A percentile compares a stretch with the other conserved stretches of the same genome.
These are phyloP conservation scores for Aspergillus leporis DNA, from an alignment of 495 filamentous ascomycete species.

Conservation along the genomic window DNA sequence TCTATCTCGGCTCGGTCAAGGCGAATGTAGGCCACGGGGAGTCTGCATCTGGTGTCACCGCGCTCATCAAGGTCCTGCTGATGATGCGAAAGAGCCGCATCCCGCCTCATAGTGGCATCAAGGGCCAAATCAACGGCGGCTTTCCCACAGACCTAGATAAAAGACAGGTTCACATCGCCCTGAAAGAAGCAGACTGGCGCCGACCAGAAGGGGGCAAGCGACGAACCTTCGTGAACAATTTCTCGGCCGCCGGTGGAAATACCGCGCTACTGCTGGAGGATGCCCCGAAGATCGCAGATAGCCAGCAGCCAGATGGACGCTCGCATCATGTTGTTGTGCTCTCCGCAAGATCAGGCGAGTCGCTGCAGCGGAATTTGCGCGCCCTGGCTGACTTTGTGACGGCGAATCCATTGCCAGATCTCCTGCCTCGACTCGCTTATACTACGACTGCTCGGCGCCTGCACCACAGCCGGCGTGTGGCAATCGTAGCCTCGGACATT, in stretches of 20 bases:
- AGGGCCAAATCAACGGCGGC: conserved; percentile 71
- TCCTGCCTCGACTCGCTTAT: conserved; percentile 24
- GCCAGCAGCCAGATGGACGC: conserved; percentile 51
- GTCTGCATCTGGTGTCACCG: conserved; percentile 78
- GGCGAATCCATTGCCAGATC: neutral
- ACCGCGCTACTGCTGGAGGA: conserved; percentile 54
- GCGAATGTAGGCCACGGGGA: conserved; percentile 88
- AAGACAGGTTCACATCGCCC: conserved; percentile 69
- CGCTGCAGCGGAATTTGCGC: neutral
- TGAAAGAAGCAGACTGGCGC: conserved; percentile 56
- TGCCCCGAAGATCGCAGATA: conserved; percentile 32
- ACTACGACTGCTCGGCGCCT: conserved; percentile 25
- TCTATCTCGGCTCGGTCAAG: conserved; percentile 81
- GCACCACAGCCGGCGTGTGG: conserved; percentile 13
- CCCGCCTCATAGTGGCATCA: conserved; percentile 82
- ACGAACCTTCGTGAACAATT: conserved; percentile 67
- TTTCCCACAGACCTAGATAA: conserved; percentile 73
- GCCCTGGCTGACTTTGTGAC: neutral
- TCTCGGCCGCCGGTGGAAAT: conserved; percentile 57
- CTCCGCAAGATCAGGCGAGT: neutral
- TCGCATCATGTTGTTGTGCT: conserved; percentile 39
- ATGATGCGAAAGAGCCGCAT: conserved; percentile 83
- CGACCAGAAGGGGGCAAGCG: conserved; percentile 59
- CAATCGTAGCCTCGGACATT: neutral
- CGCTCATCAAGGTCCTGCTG: conserved; percentile 77